Conservation (phyloP, 192 early-diverging fungal species). For the Dimargaris verticillata region DNA sequence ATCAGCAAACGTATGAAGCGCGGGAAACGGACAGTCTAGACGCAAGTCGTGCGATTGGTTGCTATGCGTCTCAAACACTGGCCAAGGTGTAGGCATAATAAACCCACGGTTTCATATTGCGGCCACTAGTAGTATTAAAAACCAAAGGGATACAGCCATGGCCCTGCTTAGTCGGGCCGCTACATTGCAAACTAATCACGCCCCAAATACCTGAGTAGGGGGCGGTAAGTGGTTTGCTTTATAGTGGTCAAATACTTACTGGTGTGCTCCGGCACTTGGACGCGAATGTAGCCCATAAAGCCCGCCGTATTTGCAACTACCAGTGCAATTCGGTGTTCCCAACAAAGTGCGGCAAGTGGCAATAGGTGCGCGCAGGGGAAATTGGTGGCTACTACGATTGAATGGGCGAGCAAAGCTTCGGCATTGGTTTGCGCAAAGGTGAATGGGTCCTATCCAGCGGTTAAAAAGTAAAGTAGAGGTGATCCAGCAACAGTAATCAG, state of each 20-base stretch:
- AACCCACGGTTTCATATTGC: too few species aligned
- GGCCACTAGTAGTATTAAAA: too few species aligned
- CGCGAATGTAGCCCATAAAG: constrained; percentile 55
- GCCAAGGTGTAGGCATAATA: too few species aligned
- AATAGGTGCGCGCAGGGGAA: constrained; percentile 35
- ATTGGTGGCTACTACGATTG: constrained; percentile 58
- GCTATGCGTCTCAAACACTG: constrained; percentile 85
- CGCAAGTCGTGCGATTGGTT: constrained; percentile 64
- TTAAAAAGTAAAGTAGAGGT: too few species aligned
- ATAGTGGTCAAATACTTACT: constrained; percentile 30
- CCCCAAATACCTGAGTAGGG: too few species aligned
- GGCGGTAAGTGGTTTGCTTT: too few species aligned
- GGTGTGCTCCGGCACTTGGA: constrained; percentile 58
- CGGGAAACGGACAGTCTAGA: constrained; percentile 64
- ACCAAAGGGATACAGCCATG: too few species aligned
- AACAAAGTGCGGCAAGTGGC: constrained; percentile 44
- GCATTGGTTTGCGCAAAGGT: constrained; percentile 42
- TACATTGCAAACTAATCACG: too few species aligned
- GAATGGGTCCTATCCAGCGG: constrained; percentile 42
- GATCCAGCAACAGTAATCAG: too few species aligned
- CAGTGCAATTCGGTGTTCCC: constrained; percentile 43
- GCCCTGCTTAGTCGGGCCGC: too few species aligned
- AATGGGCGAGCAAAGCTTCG: constrained; percentile 37
- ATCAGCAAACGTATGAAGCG: constrained; percentile 38
- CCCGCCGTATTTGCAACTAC: constrained; percentile 55